A percentile compares a stretch with the other conserved stretches of the same genome.
Evolutionary conservation across 768 basidiomycete species (phyloP).

Genomic region (Cytidiella melzeri): DNA sequence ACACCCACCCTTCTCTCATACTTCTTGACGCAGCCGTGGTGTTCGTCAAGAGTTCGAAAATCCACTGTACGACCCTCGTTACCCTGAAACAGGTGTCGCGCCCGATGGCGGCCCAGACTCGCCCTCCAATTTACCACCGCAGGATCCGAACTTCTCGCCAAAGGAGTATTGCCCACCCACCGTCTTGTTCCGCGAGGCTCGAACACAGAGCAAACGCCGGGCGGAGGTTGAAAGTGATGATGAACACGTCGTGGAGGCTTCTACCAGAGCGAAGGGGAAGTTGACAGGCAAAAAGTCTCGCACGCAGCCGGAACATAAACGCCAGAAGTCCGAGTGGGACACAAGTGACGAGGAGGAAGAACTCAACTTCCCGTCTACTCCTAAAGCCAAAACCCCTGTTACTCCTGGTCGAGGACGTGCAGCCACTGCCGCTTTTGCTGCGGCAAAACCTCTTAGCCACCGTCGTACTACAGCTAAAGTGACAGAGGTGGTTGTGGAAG

Average conservation of each 20-base stretch:
- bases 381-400: neutral
- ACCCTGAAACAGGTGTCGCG: constrained; percentile 24
- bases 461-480: neutral
- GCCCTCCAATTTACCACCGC: constrained; percentile 48
- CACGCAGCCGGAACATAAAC: constrained; percentile 1
- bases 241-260: neutral
- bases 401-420: neutral
- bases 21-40: constrained; percentile 47
- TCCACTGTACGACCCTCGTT: constrained; percentile 44
- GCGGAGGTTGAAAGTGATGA: neutral
- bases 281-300: neutral
- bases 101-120: constrained; percentile 36
- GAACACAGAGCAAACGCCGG: neutral
- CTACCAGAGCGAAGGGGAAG: constrained; percentile 1
- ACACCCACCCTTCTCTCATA: constrained; percentile 1
- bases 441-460: neutral
- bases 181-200: constrained; percentile 42
- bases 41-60: constrained; percentile 57
- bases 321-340: constrained; percentile 13
- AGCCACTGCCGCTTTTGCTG: neutral
- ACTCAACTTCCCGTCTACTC: neutral
- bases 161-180: constrained; percentile 47
- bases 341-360: constrained; percentile 16
- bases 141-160: constrained; percentile 64
- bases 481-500: constrained; percentile 7